Base-by-base conservation (phyloP, 2,329 filamentous ascomycete species). In the Botrytis cinerea region DNA sequence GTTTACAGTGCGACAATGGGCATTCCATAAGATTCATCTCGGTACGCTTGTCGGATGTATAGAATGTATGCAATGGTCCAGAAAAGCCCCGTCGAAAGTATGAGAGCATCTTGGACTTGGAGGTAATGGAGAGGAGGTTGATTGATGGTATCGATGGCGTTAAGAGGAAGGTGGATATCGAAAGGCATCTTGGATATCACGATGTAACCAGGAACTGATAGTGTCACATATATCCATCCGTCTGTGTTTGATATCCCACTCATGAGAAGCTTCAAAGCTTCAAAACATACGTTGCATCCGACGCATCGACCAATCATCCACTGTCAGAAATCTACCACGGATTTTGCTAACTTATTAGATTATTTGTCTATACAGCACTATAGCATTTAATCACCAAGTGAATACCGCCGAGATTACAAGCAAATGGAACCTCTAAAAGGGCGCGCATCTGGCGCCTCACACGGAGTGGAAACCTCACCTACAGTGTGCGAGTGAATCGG, bases 1-100 rank as follows among this genome's bases (percentile, higher is more conserved):
- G 18, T 14, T 35, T 59, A 54, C n/a, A 54, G 45, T 70, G 48
- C 67, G 12, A 70, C 10, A 5, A 70, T 51, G 18, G 48, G 67
- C 67, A 60, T 70, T n/a, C 67, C 67, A 51, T 59, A 70, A 22
- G 67, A 70, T 60, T 70, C 51, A 43, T 70, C 67, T 28, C 51
- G 32, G 38, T 70, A 40, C 20, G 48, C 46, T 59, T 70, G 48
- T 45, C 62, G 38, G 40, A 57, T 57, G n/a, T 57, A 32, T 18
- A 57, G 16, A 18, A 57, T 1, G 28, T 57, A 57, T 57, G 51
- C n/a, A 57, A 57, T 18, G n/a, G 51, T 57, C n/a, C 51, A 28
- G 28, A 57, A 57, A n/a, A 57, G 2, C n/a, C 51, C 51, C 14
- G 51, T 57, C 51, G 16, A 28, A 57, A 57, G n/a, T 57, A 57